Evolutionary conservation across 495 filamentous ascomycete genomes (phyloP), one percentile per base, ranked within the genome.

Genomic region (Trichoderma parareesei): DNA sequence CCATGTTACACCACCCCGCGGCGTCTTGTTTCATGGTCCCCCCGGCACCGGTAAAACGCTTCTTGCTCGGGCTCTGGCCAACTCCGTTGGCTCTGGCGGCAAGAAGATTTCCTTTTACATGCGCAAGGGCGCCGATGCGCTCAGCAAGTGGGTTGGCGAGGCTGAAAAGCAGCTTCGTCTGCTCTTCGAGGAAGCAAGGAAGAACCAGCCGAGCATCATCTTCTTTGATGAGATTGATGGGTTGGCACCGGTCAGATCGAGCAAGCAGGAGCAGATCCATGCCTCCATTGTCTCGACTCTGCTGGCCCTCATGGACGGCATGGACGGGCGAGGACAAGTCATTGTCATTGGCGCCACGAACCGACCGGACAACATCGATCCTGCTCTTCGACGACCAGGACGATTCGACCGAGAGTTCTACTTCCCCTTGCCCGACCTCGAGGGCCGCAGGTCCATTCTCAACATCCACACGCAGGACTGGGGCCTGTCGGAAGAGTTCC

Each of bases 161-260:
- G 95, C 95, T 14, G 94, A 98, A 74, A 86, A 92, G 70, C 94
- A 98, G 72, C 82, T 98, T 20, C 86, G 94, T 37, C 76, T 97
- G 64, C 81, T 98, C 4, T 98, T 98, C 69, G 94, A 98, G 69
- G 95, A 98, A 75, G 94, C 94, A 14, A 84, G 92, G 68, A 92
- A 90, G 71, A 97, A 86, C 9, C 95, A 98, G 71, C 94, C 94
- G 1, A 97, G 92, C 72, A 98, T 98, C 74, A 98, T 98, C 71
- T 98, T 98, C 79, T 98, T 98, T 69, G 94, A 98, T 74, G 94
- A 98, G 73, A 98, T 98, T 67, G 94, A 98, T 77, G 94, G 91
- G 55, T 83, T 98, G 65, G 94, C 94, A 1, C 94, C 94, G 59
- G 93, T 97, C 10, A 85, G 94, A 64, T 98, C 95, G 14, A 95